phyloP scores from a whole-genome alignment of 129 eudicot species.

The Tanacetum coccineum region DNA sequence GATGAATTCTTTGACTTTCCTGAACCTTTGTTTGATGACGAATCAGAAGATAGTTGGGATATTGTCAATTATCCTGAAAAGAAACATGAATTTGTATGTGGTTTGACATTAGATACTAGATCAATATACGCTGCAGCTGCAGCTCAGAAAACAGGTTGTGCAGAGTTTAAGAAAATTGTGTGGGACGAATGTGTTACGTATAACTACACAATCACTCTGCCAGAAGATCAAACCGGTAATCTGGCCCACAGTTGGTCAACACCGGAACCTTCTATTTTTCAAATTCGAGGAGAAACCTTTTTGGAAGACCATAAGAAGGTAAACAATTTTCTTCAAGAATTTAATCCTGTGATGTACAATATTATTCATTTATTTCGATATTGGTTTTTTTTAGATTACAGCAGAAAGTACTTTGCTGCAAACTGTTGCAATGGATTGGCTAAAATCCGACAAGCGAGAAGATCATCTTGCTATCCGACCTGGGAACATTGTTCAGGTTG shows the following conservation, averaged over 20 bases:
- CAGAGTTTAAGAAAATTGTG: slow-evolving; percentile 36
- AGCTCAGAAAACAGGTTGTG: slow-evolving; percentile 51
- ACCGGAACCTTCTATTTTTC: slow-evolving; percentile 57
- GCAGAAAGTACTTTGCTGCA: slow-evolving; percentile 54
- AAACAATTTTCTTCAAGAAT: background rate
- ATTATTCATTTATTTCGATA: slow-evolving; percentile 5
- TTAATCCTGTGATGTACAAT: background rate
- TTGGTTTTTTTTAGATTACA: slow-evolving; percentile 32
- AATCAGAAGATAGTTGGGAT: slow-evolving; percentile 35
- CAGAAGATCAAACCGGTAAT: slow-evolving; percentile 57
- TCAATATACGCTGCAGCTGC: slow-evolving; percentile 42
- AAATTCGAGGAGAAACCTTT: slow-evolving; percentile 59
- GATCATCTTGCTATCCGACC: slow-evolving; percentile 63
- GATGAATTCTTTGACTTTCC: slow-evolving; percentile 69
- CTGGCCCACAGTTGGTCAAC: slow-evolving; percentile 56
- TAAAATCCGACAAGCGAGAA: slow-evolving; percentile 68
- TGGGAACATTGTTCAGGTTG: slow-evolving; percentile 71
- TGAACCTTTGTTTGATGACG: slow-evolving; percentile 54
- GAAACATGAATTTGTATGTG: slow-evolving; percentile 45
- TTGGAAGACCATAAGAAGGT: slow-evolving; percentile 69
- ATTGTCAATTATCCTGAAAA: slow-evolving; percentile 31
- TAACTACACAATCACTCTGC: slow-evolving; percentile 50
- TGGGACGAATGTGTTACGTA: slow-evolving; percentile 36
- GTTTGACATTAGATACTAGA: slow-evolving; percentile 16
- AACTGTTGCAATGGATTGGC: slow-evolving; percentile 61